Base-by-base conservation (phyloP, 495 filamentous ascomycete species). In the Cenococcum geophilum region DNA sequence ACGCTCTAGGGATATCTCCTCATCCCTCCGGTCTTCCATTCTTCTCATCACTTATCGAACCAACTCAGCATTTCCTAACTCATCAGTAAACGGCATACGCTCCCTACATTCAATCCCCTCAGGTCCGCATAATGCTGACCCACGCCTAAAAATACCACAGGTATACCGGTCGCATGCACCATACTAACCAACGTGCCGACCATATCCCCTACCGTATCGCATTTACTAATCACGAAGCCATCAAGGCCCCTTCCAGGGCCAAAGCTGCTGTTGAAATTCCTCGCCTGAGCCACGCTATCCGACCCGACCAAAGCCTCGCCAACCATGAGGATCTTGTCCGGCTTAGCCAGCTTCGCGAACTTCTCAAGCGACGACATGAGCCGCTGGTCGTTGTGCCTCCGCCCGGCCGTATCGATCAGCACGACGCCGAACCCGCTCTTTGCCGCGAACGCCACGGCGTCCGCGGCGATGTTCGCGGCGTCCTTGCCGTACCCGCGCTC, bases 261-360 rank as follows among this genome's bases (percentile, higher is more conserved):
- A 77, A 98, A 98, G 1, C 88, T 87, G 23, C 84, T 82, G 69
- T 97, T 97, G 78, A 98, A 98, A 68, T 96, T 96, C 56, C 92
- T 79, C 5, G 95, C 93, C 77, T 98, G 93, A 60, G 89, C 88
- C 42, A 98, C 95, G 20, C 87, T 89, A 72, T 98, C 95, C 9
- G 87, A 92, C 22, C 93, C 93, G 2, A 97, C 95, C 8, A 98
- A 80, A 21, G 93, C 93, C 81, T 98, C 93, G 60, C 91, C 93
- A 71, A 98, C 93, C 93, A 98, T 97, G 68, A 98, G 82, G 61
- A 97, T 96, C 79, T 98, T 97, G 72, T 98, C 92, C 1, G 95
- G 95, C 55, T 90, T 80, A 8, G 93, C 93, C 69, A 97, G 87
- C 69, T 95, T 93, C 64, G 89, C 93, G 70, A 98, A 98, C 68